Evolutionary conservation across 2,329 filamentous ascomycete species (phyloP), one percentile per base, ranked within the genome.

Genomic region (Laburnicola sp.): DNA sequence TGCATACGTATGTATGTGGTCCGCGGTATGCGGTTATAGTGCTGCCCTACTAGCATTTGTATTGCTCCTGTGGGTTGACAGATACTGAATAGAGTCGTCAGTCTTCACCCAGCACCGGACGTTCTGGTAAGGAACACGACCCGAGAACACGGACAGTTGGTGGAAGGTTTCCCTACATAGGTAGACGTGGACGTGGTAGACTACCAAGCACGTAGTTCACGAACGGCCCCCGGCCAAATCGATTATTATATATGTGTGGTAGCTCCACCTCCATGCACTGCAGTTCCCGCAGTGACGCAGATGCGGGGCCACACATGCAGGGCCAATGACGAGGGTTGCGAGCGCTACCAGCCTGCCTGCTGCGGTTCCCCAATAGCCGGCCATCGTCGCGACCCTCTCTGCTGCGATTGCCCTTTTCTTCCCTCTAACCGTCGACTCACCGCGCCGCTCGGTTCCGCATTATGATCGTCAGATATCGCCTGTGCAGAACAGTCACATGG

Each of bases 401-500:
- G 8, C 43, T 10, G 11, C 21, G 31, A 45, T 37, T 25, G 31
- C 30, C 32, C 4, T 36, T 23, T 37, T 21, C 38, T 23, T 34
- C 43, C 21, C 31, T 36, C 30, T 23, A 42, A 39, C 10, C 16
- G 1, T 36, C 37, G 27, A 28, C 26, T n/a, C 23, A 22, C 36
- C 23, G 40, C 41, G 9, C 35, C 27, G 23, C 21, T 45, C 48
- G 8, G 34, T 35, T 36, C 6, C 23, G 7, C 43, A 40, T 16
- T 8, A 41, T 40, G 34, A 43, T 46, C 23, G 34, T 45, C 45
- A 38, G 31, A 11, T 25, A 49, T 43, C 16, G 25, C 40, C 47
- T 28, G 45, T 23, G 9, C 22, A 27, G 22, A 36, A 6, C 40
- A 51, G 56, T 66, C 65, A 69, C 65, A 66, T 70, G 67, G 57